Percentiles rank a stretch among this genome's conserved stretches.
Evolutionary conservation across 257 asterid species (phyloP).

Genomic region (Nyctanthes arbortristis): DNA sequence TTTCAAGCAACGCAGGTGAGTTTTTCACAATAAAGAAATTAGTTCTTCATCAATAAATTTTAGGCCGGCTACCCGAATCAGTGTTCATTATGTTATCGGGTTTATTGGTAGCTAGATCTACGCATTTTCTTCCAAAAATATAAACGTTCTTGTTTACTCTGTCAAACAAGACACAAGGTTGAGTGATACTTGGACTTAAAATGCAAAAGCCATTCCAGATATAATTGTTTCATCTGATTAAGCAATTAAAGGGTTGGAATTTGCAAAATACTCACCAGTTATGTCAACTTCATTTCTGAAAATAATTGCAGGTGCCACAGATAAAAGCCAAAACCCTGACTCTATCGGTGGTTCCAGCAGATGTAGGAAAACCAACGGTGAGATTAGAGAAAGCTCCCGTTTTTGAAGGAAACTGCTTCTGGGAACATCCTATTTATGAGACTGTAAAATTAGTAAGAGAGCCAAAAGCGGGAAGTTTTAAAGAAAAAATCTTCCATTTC

Average conservation of each 20-base stretch:
- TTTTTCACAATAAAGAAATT: too few relatives aligned
- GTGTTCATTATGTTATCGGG: too few relatives aligned
- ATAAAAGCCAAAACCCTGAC: slow-evolving; percentile 72
- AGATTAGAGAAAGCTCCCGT: slow-evolving; percentile 71
- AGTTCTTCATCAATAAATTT: too few relatives aligned
- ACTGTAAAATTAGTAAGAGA: slow-evolving; percentile 75
- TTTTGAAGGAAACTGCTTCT: slow-evolving; percentile 73
- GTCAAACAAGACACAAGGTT: too few relatives aligned
- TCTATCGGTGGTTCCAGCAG: slow-evolving; percentile 88
- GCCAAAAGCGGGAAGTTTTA: slow-evolving; percentile 65
- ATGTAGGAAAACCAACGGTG: slow-evolving; percentile 82
- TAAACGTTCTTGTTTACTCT: too few relatives aligned
- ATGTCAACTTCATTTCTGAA: slow-evolving; percentile 12
- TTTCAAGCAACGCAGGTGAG: slow-evolving; percentile 88
- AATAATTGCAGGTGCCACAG: slow-evolving; percentile 73
- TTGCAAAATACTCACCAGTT: slow-evolving; percentile 24
- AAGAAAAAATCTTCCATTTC: slow-evolving; percentile 74
- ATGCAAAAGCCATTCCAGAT: background rate
- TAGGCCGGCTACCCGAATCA: too few relatives aligned
- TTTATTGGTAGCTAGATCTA: background rate
- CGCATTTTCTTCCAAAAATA: background rate
- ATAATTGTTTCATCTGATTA: too few relatives aligned
- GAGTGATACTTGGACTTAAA: slow-evolving; percentile 9
- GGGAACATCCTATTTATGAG: slow-evolving; percentile 84
- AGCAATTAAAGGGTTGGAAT: slow-evolving; percentile 12